A percentile compares a stretch with the other conserved stretches of the same genome.
Conservation (phyloP, 805 yeast genomes). For the Ogataea neopini region DNA sequence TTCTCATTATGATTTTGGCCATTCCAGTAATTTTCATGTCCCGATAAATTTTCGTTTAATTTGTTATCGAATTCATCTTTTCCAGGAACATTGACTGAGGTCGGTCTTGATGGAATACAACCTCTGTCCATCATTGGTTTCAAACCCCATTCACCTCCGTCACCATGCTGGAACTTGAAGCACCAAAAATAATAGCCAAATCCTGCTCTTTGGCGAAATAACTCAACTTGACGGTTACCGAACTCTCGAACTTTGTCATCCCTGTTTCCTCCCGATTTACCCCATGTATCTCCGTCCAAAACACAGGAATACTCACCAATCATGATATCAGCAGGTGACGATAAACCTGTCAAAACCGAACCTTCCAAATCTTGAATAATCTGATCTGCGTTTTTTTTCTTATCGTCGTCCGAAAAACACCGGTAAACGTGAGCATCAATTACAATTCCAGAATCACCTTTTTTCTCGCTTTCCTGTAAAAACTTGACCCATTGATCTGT, state of each 20-base stretch:
- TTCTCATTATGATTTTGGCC: slow-evolving; percentile 52
- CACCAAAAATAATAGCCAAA: slow-evolving; percentile 92
- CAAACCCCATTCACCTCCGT: slow-evolving; percentile 97
- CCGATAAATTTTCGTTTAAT: slow-evolving; percentile 38
- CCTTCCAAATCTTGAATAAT: slow-evolving; percentile 57
- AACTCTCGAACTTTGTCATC: slow-evolving; percentile 56
- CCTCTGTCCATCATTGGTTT: slow-evolving; percentile 70
- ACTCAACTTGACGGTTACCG: slow-evolving; percentile 55
- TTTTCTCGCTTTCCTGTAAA: slow-evolving; percentile 47
- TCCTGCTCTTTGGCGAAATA: slow-evolving; percentile 53
- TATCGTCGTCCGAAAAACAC: slow-evolving; percentile 79
- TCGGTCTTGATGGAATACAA: slow-evolving; percentile 43
- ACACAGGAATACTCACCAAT: slow-evolving; percentile 94
- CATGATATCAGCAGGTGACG: slow-evolving; percentile 56
- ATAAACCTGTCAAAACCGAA: slow-evolving; percentile 51
- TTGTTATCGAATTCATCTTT: slow-evolving; percentile 43
- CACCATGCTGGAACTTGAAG: slow-evolving; percentile 79
- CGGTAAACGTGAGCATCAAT: slow-evolving; percentile 86
- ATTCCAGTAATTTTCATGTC: slow-evolving; percentile 73
- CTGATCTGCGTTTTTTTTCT: slow-evolving; percentile 59
- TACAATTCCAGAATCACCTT: slow-evolving; percentile 57
- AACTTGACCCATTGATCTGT: slow-evolving; percentile 74
- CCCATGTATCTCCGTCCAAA: slow-evolving; percentile 76
- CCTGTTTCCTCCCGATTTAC: slow-evolving; percentile 44
- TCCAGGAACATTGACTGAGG: slow-evolving; percentile 36